Evolutionary conservation across 305 asterid genomes (phyloP).

Genomic region (Caryopteris hybrid): DNA sequence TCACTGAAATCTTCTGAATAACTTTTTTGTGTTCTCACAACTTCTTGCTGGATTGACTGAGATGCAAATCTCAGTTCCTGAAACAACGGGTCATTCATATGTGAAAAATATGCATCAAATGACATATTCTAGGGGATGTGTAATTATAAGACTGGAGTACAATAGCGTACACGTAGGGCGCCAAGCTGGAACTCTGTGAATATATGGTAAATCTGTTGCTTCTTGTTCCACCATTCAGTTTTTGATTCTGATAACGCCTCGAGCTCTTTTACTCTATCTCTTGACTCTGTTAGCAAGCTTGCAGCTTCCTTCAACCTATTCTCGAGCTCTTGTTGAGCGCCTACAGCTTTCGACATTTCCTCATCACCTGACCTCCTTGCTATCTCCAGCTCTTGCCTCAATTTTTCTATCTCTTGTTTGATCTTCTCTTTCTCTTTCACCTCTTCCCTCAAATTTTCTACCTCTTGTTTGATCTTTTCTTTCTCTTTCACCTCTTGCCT

Average conservation of each 20-base stretch:
- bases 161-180: conserved; percentile 59
- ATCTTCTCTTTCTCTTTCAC: not conserved
- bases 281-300: conserved; percentile 34
- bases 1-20: conserved; percentile 52
- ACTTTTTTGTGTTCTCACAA: conserved; percentile 52
- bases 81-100: not conserved
- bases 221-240: conserved; percentile 55
- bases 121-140: not conserved
- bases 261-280: conserved; percentile 46
- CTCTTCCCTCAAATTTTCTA: not conserved
- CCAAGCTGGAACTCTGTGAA: conserved; percentile 76
- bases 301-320: conserved; percentile 35
- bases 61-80: conserved; percentile 81
- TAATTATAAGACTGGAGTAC: not conserved
- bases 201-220: conserved; percentile 47
- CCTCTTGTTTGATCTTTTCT: not conserved
- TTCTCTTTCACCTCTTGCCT: not conserved
- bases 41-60: conserved; percentile 72
- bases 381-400: conserved; percentile 33
- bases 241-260: conserved; percentile 41
- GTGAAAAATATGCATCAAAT: not conserved
- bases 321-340: conserved; percentile 33
- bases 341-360: not conserved
- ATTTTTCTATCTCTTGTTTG: not conserved
- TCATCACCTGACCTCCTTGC: not conserved